These are phyloP conservation scores for Aspergillus pseudotamarii DNA, from an alignment of 2,329 filamentous ascomycete species.

Conservation along the genomic window DNA sequence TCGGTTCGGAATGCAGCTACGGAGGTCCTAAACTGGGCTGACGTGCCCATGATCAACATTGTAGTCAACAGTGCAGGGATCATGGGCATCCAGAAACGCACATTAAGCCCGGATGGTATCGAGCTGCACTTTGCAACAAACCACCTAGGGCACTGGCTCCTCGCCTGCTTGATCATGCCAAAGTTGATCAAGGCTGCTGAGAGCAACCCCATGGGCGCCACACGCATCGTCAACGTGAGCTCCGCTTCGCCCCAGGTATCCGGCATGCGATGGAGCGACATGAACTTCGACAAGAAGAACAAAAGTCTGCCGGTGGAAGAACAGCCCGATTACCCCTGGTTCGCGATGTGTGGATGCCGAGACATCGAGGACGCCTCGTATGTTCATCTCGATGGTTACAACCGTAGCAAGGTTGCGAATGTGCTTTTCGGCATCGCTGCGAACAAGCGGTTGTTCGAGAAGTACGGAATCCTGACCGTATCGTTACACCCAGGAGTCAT, in stretches of 20 bases:
- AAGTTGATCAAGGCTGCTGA: slow-evolving; percentile 26
- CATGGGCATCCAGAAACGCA: slow-evolving; percentile 14
- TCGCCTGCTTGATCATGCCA: slow-evolving; percentile 23
- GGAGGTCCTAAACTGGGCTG: slow-evolving; percentile 1
- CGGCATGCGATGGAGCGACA: slow-evolving; percentile 1
- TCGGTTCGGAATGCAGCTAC: slow-evolving; percentile 10
- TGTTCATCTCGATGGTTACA: slow-evolving; percentile 2
- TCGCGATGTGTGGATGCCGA: not conserved
- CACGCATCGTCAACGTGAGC: slow-evolving; percentile 1
- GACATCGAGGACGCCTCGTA: not conserved
- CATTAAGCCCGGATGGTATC: slow-evolving; percentile 30
- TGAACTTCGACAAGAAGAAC: slow-evolving; percentile 1
- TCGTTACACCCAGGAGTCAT: slow-evolving; percentile 2
- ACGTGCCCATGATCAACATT: slow-evolving; percentile 15
- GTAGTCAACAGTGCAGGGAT: slow-evolving; percentile 19
- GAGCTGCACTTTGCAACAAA: slow-evolving; percentile 41
- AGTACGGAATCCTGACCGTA: not conserved
- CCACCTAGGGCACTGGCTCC: slow-evolving; percentile 36
- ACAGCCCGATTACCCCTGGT: not conserved
- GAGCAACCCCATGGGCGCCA: slow-evolving; percentile 6
- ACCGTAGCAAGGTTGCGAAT: slow-evolving; percentile 5
- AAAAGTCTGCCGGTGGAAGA: not conserved
- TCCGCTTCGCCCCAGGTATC: slow-evolving; percentile 1
- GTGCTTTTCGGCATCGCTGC: not conserved
- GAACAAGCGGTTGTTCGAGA: not conserved